A percentile compares a stretch with the other conserved stretches of the same genome.
These are phyloP conservation scores for Hymenoscyphus infarciens DNA, from an alignment of 2,329 filamentous ascomycete genomes.

Conservation along the genomic window DNA sequence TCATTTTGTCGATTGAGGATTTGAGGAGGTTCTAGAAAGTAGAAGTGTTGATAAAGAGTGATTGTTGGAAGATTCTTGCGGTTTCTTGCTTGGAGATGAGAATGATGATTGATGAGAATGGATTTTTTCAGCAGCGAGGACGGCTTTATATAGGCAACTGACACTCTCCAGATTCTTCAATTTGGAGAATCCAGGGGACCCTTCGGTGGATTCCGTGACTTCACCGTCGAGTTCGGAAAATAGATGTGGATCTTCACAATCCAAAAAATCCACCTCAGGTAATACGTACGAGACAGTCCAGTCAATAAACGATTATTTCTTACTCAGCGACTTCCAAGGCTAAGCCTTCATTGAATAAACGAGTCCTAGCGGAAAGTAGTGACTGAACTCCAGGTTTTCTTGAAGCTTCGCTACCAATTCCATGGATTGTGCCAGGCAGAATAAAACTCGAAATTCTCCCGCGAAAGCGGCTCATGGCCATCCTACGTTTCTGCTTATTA, in stretches of 20 bases:
- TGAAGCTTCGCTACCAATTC: not conserved
- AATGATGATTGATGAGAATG: not conserved
- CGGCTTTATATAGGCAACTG: not conserved
- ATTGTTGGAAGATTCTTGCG: not conserved
- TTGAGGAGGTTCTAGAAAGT: not conserved
- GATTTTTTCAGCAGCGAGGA: not conserved
- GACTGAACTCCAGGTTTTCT: not conserved
- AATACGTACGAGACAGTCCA: not conserved
- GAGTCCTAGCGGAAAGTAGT: not conserved
- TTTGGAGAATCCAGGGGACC: not conserved
- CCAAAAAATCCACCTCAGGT: not conserved
- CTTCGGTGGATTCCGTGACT: not conserved
- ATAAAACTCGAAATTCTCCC: not conserved
- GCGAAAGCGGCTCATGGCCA: not conserved
- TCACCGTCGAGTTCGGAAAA: not conserved
- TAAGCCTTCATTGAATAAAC: not conserved
- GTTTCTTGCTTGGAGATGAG: not conserved
- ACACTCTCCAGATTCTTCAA: not conserved
- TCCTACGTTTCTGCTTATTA: not conserved
- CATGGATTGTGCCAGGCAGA: not conserved
- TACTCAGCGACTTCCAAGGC: not conserved
- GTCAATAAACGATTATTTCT: not conserved
- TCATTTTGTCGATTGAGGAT: not conserved
- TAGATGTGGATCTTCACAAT: not conserved
- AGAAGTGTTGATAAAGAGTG: not conserved